phyloP scores from a whole-genome alignment of 352 stramenopile genomes.

The Phytophthora ramorum region DNA sequence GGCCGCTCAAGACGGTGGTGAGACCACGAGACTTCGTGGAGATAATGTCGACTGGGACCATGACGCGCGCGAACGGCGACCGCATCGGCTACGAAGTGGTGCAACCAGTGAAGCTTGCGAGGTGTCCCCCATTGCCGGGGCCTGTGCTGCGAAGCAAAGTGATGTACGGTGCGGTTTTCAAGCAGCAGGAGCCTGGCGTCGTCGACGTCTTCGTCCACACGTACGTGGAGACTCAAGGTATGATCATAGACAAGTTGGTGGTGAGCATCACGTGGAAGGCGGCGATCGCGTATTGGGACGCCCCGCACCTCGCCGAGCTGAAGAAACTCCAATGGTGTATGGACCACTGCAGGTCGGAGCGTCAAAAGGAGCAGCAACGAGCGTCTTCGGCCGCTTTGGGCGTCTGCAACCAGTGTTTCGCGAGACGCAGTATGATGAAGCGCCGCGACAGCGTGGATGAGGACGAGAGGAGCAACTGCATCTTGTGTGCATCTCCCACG shows the following conservation, averaged over 20 bases:
- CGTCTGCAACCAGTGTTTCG: conserved; percentile 17
- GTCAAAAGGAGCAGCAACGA: conserved; percentile 24
- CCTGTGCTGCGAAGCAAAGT: conserved; percentile 12
- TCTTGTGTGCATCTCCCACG: conserved; percentile 20
- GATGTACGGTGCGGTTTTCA: conserved; percentile 29
- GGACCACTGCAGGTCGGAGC: conserved; percentile 8
- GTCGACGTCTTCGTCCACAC: conserved; percentile 27
- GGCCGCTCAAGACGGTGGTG: conserved; percentile 29
- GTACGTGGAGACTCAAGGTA: conserved; percentile 25
- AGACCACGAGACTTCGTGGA: conserved; percentile 42
- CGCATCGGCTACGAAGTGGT: conserved; percentile 50
- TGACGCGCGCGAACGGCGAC: conserved; percentile 39
- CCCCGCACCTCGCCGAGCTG: conserved; percentile 22
- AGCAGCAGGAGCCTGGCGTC: conserved; percentile 25
- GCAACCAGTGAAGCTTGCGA: conserved; percentile 42
- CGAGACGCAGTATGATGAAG: conserved; percentile 16
- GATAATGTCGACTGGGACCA: conserved; percentile 33
- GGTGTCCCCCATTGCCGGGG: conserved; percentile 33
- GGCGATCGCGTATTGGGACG: conserved; percentile 15
- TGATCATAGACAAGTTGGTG: conserved; percentile 22
- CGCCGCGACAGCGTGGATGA: not conserved
- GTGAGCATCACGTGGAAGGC: conserved; percentile 12
- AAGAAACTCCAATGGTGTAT: conserved; percentile 41
- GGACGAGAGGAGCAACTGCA: conserved; percentile 13
- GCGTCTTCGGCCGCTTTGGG: conserved; percentile 12